A percentile compares a stretch with the other conserved stretches of the same genome.
phyloP scores from a whole-genome alignment of 2,329 filamentous ascomycete species.

The Venturia oleaginea region DNA sequence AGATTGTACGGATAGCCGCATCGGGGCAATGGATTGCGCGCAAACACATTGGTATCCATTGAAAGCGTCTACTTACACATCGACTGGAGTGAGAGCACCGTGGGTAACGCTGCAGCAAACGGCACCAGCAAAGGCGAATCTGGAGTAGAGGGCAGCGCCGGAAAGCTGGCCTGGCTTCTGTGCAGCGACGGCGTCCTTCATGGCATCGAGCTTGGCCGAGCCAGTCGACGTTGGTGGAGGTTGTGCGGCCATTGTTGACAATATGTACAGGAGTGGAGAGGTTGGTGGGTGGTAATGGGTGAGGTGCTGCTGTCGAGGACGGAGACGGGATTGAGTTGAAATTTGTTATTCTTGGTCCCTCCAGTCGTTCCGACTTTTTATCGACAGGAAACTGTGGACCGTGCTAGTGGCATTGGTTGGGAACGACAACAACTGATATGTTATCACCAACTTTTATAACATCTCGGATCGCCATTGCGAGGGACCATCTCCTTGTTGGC shows the following conservation, averaged over 20 bases:
- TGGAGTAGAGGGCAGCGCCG: conserved; percentile 73
- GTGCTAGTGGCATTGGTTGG: background rate
- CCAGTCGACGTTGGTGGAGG: conserved; percentile 40
- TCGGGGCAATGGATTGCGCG: background rate
- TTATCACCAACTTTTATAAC: background rate
- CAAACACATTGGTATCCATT: background rate
- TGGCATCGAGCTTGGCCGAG: conserved; percentile 44
- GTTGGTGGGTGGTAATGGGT: background rate
- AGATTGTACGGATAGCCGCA: background rate
- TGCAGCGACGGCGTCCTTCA: conserved; percentile 39
- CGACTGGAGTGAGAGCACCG: conserved; percentile 91
- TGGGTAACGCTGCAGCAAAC: conserved; percentile 98
- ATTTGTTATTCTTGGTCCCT: no score
- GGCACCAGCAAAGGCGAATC: conserved; percentile 94
- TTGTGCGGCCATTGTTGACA: conserved; percentile 31
- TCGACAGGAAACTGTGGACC: background rate
- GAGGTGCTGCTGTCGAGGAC: background rate
- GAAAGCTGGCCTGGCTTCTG: conserved; percentile 45
- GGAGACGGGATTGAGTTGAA: background rate
- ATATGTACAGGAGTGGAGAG: conserved; percentile 5
- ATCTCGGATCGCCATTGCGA: background rate
- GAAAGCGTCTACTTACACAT: conserved; percentile 70
- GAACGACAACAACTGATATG: background rate
- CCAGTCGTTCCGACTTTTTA: no score
- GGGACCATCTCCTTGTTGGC: background rate